Base-by-base conservation (phyloP, 805 yeast species). In the Clavispora carvajalis region DNA sequence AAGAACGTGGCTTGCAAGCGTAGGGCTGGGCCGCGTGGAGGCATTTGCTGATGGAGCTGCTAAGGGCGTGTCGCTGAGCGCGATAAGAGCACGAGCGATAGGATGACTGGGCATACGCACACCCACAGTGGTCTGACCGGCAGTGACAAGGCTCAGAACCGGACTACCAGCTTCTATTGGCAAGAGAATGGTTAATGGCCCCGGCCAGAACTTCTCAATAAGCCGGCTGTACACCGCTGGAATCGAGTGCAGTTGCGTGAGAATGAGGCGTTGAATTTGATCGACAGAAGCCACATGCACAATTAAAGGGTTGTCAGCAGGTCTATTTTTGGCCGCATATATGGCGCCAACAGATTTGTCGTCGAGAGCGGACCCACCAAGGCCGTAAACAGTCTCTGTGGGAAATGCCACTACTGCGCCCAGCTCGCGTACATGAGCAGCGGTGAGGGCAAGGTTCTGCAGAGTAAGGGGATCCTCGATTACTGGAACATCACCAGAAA, bases 31-130 rank as follows among this genome's bases (percentile, higher is more conserved):
- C 37, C 88, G 69, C 0, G 99, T 93, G 1, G 96, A 88, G 1
- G 96, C 91, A 61, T 93, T 93, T 2, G 99, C 99, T 1, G 96
- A 87, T 0, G 99, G 99, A 0, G 99, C 99, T 1, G 99, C 99
- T 26, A 93, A 63, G 1, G 99, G 98, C 2, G 85, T 76, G 49
- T 89, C 93, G 39, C 95, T 78, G 10, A 85, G 54, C 2, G 87
- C 85, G 39, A 93, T 89, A 34, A 93, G 66, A 0, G 98, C 95
- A 45, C 99, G 69, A 0, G 98, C 98, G 1, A 93, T 76, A 1
- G 91, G 87, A 60, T 91, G 84, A 4, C 75, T 65, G 2, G 99
- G 99, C 58, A 93, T 73, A 44, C 99, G 73, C 1, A 89, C 95
- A 0, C 97, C 99, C 58, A 90, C 86, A 0, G 99, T 93, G 13